Conservation (phyloP, 1,284 basidiomycete species). For the Ganoderma boninense region DNA sequence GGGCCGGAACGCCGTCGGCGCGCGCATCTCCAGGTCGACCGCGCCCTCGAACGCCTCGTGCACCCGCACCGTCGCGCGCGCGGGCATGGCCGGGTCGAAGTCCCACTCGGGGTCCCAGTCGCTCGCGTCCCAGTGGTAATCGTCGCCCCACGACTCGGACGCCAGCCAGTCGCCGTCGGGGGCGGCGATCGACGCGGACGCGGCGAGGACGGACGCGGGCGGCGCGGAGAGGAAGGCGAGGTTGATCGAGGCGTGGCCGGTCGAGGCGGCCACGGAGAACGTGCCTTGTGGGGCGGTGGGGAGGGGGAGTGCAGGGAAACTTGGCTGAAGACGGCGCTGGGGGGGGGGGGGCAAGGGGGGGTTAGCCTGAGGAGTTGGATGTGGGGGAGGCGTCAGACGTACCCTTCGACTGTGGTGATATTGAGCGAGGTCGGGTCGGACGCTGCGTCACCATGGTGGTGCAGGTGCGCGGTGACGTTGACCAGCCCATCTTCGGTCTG, state of each 20-base stretch:
- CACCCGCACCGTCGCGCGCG: conserved; percentile 1
- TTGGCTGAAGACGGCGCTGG: conserved; percentile 1
- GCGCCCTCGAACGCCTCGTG: conserved; percentile 4
- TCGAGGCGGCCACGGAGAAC: not conserved
- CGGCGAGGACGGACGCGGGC: not conserved
- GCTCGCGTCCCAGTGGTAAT: not conserved
- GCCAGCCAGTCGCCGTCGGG: conserved; percentile 1
- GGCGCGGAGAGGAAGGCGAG: not conserved
- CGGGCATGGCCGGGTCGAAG: not conserved
- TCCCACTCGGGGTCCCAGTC: conserved; percentile 4
- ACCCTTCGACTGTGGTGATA: not conserved
- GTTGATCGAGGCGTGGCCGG: conserved; percentile 4
- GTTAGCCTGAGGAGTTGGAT: not conserved
- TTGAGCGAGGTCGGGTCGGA: not conserved
- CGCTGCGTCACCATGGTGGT: not conserved
- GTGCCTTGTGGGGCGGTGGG: not conserved
- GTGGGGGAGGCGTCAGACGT: not conserved
- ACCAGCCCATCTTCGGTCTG: not conserved
- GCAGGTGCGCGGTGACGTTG: not conserved
- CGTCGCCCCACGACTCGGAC: not conserved
- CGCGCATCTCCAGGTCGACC: not conserved
- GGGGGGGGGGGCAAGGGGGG: not conserved
- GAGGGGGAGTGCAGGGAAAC: not conserved
- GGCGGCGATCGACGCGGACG: not conserved
- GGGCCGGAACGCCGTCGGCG: not conserved